Conservation (phyloP, 345 rosid genomes). For the Euphorbia lathyris region DNA sequence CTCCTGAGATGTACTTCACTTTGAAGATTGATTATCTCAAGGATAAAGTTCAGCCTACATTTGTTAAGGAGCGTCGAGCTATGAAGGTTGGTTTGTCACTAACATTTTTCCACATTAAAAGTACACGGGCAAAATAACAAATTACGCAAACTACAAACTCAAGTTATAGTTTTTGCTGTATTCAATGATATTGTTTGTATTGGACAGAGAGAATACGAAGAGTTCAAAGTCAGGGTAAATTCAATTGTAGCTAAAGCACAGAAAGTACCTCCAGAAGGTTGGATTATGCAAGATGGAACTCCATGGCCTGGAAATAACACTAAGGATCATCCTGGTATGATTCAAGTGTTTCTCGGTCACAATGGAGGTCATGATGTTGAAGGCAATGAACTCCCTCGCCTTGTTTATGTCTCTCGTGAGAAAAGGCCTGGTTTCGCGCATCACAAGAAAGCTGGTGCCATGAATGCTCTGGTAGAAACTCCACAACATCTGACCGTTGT, state of each 20-base stretch:
- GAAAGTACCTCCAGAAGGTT: slow-evolving; percentile 81
- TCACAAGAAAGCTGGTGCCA: slow-evolving; percentile 98
- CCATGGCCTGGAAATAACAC: slow-evolving; percentile 99
- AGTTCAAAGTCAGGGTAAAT: slow-evolving; percentile 87
- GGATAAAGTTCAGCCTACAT: slow-evolving; percentile 95
- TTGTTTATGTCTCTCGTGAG: slow-evolving; percentile 35
- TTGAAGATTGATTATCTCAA: slow-evolving; percentile 85
- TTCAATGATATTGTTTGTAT: not conserved
- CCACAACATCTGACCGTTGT: not conserved
- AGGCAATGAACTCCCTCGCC: slow-evolving; percentile 38
- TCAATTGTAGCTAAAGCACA: slow-evolving; percentile 83
- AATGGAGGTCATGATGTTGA: slow-evolving; percentile 34
- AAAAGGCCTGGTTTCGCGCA: slow-evolving; percentile 36
- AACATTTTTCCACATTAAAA: not conserved
- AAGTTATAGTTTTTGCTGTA: not conserved
- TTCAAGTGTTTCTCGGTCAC: slow-evolving; percentile 41
- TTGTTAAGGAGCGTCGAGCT: slow-evolving; percentile 90
- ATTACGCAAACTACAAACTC: no score
- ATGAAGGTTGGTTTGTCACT: slow-evolving; percentile 64
- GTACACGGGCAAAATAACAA: not conserved
- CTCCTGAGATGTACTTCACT: slow-evolving; percentile 33
- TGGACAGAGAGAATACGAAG: slow-evolving; percentile 90
- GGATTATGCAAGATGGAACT: slow-evolving; percentile 98
- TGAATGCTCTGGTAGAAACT: slow-evolving; percentile 74
- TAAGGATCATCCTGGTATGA: slow-evolving; percentile 97